Evolutionary conservation across 768 basidiomycete genomes (phyloP).

Genomic region (Rhodotorula kratochvilovae): DNA sequence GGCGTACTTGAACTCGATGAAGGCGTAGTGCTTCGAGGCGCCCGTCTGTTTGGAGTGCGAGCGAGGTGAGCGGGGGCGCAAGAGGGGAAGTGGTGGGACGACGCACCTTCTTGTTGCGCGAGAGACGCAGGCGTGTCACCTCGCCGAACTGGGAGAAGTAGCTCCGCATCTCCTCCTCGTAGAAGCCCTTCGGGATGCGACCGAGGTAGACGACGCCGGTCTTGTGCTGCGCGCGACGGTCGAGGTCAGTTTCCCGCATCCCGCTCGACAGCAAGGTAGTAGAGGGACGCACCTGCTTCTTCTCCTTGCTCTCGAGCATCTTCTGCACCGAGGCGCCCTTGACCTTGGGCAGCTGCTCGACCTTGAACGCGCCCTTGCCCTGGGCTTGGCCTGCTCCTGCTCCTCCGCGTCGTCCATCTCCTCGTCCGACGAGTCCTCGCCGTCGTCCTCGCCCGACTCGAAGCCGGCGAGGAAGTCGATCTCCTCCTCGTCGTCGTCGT

Average conservation of each 20-base stretch:
- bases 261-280: not conserved
- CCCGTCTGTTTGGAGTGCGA: conserved; percentile 64
- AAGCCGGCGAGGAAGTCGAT: conserved; percentile 41
- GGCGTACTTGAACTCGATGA: conserved; percentile 85
- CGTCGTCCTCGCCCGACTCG: conserved; percentile 45
- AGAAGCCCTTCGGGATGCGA: conserved; percentile 93
- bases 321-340: conserved; percentile 36
- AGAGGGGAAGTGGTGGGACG: not conserved
- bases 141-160: conserved; percentile 95
- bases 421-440: conserved; percentile 45
- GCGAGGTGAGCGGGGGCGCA: not conserved
- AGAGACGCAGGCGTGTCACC: conserved; percentile 78
- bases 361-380: not conserved
- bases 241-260: not conserved
- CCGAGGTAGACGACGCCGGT: conserved; percentile 82
- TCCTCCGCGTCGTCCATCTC: conserved; percentile 30
- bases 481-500: conserved; percentile 41
- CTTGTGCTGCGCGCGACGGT: conserved; percentile 46
- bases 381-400: conserved; percentile 4
- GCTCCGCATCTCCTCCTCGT: conserved; percentile 83
- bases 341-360: conserved; percentile 33
- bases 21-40: conserved; percentile 91
- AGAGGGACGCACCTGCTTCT: conserved; percentile 26
- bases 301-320: conserved; percentile 38
- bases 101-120: conserved; percentile 81